Base-by-base conservation (phyloP, 116 monocot genomes). In the Dioscorea cayenensis region DNA sequence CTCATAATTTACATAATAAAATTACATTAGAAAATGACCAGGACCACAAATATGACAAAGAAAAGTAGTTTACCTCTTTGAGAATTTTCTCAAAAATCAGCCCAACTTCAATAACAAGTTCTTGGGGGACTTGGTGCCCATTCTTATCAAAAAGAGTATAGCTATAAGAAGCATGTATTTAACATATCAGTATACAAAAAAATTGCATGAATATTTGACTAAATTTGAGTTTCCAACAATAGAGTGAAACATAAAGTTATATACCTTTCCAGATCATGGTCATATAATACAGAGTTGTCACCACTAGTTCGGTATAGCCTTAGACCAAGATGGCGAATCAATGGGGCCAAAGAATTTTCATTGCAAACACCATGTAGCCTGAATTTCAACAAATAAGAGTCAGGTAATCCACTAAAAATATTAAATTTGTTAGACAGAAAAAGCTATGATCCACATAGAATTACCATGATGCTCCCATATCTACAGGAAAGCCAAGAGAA, bases 361-460 rank as follows among this genome's bases (percentile, higher is more conserved):
- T 94, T 83, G 78, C 91, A 94, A 36, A 85, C 90, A 75, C 94
- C 94, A 83, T 94, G 94, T 66, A 94, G 73, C 94, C 94, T 94
- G 79, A 32, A 71, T 27, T 22, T 20, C 16, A 72, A 25, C 6
- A 48, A 78, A 64, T 7, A 63, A 72, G 16, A 64, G 67, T 3
- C 19, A 59, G 55, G 36, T 22, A 70, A 75, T 60, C 10, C 12
- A 70, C 29, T 4, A 65, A 14, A 65, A 65, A 27, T 22, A 28
- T 12, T 50, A 49, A 20, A 9, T 49, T 43, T 43, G 43, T 43
- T 43, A 43, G 43, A 10, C 11, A 43, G 11, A 43, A 43, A 9
- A 43, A 12, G 43, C 55, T 5, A 55, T 18, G 18, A 55, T 16
- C 55, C 55, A 18, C 16, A 55, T 12, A 36, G 71, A 71, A 55